Evolutionary conservation across 331 rosid species (phyloP).

Genomic region (Erythrophleum ivorense): DNA sequence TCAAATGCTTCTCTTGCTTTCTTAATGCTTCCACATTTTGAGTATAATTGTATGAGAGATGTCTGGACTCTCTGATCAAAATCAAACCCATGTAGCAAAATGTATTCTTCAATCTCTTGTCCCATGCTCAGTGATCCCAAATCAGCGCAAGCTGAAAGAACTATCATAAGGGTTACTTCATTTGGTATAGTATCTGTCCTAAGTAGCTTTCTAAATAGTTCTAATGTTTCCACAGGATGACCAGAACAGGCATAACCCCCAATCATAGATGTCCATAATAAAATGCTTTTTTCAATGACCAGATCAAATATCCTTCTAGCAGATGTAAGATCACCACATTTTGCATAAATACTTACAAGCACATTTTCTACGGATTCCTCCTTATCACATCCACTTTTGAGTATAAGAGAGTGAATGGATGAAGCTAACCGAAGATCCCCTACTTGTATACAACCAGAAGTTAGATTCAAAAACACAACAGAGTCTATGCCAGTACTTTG

Average conservation of each 20-base stretch:
- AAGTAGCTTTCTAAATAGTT: constrained; percentile 51
- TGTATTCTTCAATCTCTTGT: constrained; percentile 53
- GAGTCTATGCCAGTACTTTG: constrained; percentile 45
- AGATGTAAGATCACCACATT: constrained; percentile 49
- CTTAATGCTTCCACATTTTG: constrained; percentile 54
- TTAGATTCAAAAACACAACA: constrained; percentile 51
- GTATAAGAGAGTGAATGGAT: constrained; percentile 57
- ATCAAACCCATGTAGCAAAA: constrained; percentile 42
- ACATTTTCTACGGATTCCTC: constrained; percentile 51
- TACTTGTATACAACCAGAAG: constrained; percentile 50
- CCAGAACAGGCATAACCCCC: constrained; percentile 51
- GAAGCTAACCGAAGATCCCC: constrained; percentile 51
- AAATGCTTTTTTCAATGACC: constrained; percentile 44
- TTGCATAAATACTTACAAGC: constrained; percentile 56
- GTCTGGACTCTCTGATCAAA: constrained; percentile 48
- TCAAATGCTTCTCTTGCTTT: constrained; percentile 58
- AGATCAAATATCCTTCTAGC: constrained; percentile 58
- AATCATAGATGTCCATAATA: constrained; percentile 61
- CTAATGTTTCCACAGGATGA: constrained; percentile 54
- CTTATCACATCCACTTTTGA: constrained; percentile 49
- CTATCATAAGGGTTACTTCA: constrained; percentile 50
- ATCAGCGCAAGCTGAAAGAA: constrained; percentile 67
- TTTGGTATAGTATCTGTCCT: constrained; percentile 48
- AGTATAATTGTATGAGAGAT: constrained; percentile 63
- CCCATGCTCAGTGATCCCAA: constrained; percentile 51